Percentiles rank a stretch among this genome's conserved stretches.
Evolutionary conservation across 352 stramenopile species (phyloP).

Genomic region (Pythium myriotylum): DNA sequence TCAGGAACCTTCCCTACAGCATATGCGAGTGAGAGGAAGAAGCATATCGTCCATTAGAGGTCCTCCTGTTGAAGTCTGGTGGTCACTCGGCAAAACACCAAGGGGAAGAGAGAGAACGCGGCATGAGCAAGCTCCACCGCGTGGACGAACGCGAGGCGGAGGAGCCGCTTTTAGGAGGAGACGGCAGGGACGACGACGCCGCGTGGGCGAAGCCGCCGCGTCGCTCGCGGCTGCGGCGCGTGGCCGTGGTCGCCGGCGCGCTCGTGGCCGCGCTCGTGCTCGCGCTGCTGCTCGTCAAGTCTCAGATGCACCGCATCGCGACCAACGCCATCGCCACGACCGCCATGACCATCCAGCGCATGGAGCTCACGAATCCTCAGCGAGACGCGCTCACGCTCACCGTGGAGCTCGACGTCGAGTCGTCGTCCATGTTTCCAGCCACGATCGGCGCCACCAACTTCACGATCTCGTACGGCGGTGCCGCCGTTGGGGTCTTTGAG

Average conservation of each 20-base stretch:
- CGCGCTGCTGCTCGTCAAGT: conserved; percentile 43
- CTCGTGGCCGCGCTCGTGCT: conserved; percentile 30
- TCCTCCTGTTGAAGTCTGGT: conserved; percentile 24
- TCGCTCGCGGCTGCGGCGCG: conserved; percentile 10
- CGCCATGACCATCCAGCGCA: conserved; percentile 54
- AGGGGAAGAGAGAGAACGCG: no score
- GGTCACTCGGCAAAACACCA: neutral
- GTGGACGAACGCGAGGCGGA: conserved; percentile 21
- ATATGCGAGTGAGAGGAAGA: neutral
- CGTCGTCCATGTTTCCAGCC: conserved; percentile 54
- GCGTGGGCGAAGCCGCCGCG: neutral
- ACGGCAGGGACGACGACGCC: neutral
- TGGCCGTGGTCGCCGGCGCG: conserved; percentile 8
- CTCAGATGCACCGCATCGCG: conserved; percentile 59
- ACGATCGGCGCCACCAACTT: conserved; percentile 51
- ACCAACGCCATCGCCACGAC: conserved; percentile 58
- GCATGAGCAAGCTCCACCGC: conserved; percentile 13
- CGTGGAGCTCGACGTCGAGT: conserved; percentile 52
- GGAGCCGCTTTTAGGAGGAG: conserved; percentile 19
- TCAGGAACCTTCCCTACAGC: neutral
- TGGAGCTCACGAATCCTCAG: conserved; percentile 57
- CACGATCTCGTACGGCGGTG: conserved; percentile 44
- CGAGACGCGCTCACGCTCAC: conserved; percentile 41
- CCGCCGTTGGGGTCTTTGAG: conserved; percentile 47
- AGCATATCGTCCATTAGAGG: conserved; percentile 15